A percentile compares a stretch with the other conserved stretches of the same genome.
Evolutionary conservation across 1,284 basidiomycete species (phyloP).

Genomic region (Pterulicium gracile): DNA sequence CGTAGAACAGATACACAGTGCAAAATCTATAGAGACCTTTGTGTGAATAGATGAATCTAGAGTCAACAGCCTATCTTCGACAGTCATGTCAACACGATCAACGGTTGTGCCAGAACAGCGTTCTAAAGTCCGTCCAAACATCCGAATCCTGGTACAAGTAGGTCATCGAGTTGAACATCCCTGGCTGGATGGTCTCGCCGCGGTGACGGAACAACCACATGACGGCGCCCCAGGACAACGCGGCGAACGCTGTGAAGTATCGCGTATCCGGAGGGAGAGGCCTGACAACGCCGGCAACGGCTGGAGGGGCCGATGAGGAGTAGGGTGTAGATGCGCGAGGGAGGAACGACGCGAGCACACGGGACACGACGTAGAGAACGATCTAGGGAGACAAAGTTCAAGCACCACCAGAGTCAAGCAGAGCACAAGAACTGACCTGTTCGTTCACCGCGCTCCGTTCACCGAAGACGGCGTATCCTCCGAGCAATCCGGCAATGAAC

Average conservation of each 20-base stretch:
- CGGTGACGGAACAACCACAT: slow-evolving; percentile 70
- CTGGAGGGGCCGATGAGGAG: slow-evolving; percentile 21
- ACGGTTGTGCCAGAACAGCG: slow-evolving; percentile 72
- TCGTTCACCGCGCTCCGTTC: slow-evolving; percentile 96
- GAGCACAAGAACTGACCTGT: slow-evolving; percentile 52
- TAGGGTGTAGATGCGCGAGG: slow-evolving; percentile 55
- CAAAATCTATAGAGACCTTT: not conserved
- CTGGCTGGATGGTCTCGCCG: slow-evolving; percentile 60
- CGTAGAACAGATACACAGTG: not conserved
- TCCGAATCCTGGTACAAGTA: slow-evolving; percentile 80
- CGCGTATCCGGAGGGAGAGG: slow-evolving; percentile 64
- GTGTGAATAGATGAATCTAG: not conserved
- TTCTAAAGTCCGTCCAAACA: slow-evolving; percentile 57
- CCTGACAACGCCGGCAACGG: slow-evolving; percentile 33
- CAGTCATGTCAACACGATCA: slow-evolving; percentile 26
- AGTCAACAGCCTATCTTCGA: not conserved
- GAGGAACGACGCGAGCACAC: slow-evolving; percentile 80
- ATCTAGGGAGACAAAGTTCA: slow-evolving; percentile 43
- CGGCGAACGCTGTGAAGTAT: slow-evolving; percentile 62
- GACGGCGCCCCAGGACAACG: slow-evolving; percentile 62
- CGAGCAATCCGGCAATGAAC: slow-evolving; percentile 88
- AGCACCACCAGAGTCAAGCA: slow-evolving; percentile 10
- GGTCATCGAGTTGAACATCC: slow-evolving; percentile 54
- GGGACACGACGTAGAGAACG: slow-evolving; percentile 90
- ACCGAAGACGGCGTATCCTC: slow-evolving; percentile 91